These are phyloP conservation scores for Eucalyptus victrix DNA, from an alignment of 345 rosid genomes.

Conservation along the genomic window DNA sequence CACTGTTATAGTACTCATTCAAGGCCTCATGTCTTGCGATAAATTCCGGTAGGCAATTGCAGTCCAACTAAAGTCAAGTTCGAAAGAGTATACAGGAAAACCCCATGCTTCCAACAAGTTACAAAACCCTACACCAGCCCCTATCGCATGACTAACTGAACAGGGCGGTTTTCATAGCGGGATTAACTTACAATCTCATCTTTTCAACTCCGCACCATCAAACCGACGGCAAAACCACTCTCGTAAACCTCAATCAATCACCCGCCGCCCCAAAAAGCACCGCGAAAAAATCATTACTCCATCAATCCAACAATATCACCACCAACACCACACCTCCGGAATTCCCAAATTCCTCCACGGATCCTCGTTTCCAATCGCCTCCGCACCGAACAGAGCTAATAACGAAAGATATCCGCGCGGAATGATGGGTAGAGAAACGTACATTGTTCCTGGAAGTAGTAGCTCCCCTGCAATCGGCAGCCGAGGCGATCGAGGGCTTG, in stretches of 20 bases:
- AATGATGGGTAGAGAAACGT: not conserved
- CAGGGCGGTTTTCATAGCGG: not conserved
- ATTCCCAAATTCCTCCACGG: not conserved
- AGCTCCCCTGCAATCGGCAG: conserved; percentile 77
- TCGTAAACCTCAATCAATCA: not conserved
- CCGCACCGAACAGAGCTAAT: not conserved
- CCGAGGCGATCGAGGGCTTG: conserved; percentile 97
- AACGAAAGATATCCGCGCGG: not conserved
- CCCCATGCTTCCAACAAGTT: not conserved
- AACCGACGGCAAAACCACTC: not conserved
- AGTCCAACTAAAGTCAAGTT: not conserved
- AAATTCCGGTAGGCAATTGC: not conserved
- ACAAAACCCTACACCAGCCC: not conserved
- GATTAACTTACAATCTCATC: not conserved
- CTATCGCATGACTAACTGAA: not conserved
- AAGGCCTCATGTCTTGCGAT: not conserved
- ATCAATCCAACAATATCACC: not conserved
- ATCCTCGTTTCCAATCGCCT: not conserved
- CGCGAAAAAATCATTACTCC: not conserved
- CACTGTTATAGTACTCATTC: not conserved
- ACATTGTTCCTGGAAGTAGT: conserved; percentile 68
- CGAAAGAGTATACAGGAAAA: not conserved
- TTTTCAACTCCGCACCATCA: not conserved
- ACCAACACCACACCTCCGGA: not conserved
- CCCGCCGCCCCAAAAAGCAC: not conserved